Percentiles rank a stretch among this genome's conserved stretches.
These are phyloP conservation scores for Podila epigama DNA, from an alignment of 192 early-diverging fungal genomes.

Conservation along the genomic window DNA sequence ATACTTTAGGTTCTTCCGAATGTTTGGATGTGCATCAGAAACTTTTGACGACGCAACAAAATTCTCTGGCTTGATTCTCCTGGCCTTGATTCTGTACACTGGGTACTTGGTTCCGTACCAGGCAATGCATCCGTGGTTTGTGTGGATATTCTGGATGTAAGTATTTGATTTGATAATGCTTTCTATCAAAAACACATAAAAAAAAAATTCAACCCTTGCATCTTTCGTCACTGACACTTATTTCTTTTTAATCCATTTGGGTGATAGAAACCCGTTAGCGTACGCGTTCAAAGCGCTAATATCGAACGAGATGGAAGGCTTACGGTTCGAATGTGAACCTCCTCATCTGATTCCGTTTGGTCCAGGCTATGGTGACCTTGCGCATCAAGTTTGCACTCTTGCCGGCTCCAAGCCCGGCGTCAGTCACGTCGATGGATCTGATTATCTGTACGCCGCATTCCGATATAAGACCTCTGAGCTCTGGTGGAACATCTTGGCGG, in stretches of 20 bases:
- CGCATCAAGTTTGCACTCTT: conserved; percentile 64
- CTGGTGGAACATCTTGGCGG: conserved; percentile 66
- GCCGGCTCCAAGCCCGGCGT: conserved; percentile 62
- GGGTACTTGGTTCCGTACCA: conserved; percentile 64
- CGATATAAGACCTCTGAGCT: conserved; percentile 59
- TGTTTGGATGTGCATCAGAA: conserved; percentile 46
- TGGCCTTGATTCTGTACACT: conserved; percentile 57
- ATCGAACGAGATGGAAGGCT: conserved; percentile 65
- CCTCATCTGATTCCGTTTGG: conserved; percentile 17
- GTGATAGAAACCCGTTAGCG: conserved; percentile 67
- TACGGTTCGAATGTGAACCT: conserved; percentile 43
- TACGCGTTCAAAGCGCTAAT: conserved; percentile 64
- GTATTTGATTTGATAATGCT: neutral
- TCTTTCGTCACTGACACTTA: neutral
- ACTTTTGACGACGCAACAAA: conserved; percentile 59
- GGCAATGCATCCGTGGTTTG: conserved; percentile 65
- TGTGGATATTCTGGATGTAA: conserved; percentile 66
- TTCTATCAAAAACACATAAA: too few species aligned
- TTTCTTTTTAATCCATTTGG: conserved; percentile 35
- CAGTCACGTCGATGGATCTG: conserved; percentile 59
- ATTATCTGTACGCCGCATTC: conserved; percentile 60
- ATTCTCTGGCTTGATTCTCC: conserved; percentile 55
- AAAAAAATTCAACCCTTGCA: neutral
- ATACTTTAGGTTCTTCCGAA: conserved; percentile 11
- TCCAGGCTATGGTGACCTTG: conserved; percentile 27